These are phyloP conservation scores for Monilinia aucupariae DNA, from an alignment of 2,329 filamentous ascomycete species.

Conservation along the genomic window DNA sequence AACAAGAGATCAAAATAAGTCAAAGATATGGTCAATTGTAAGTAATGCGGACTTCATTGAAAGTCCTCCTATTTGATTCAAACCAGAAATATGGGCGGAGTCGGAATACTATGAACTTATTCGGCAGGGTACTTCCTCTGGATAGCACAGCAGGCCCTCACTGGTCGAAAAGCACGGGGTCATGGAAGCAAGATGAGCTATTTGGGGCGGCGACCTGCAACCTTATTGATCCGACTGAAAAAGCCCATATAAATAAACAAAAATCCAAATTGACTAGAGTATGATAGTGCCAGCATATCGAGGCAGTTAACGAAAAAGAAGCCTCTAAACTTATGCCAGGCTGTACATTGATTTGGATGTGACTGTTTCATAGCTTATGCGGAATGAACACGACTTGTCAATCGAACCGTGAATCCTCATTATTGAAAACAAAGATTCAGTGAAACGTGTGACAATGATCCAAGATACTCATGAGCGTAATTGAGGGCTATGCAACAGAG, in stretches of 20 bases:
- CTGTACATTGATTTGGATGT: background rate
- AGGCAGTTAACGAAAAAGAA: background rate
- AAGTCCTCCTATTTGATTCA: background rate
- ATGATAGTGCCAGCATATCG: background rate
- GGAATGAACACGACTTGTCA: background rate
- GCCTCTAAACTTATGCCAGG: background rate
- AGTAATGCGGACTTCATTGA: background rate
- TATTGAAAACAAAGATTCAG: background rate
- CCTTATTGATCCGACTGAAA: background rate
- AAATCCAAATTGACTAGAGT: background rate
- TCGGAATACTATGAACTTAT: background rate
- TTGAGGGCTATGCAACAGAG: background rate
- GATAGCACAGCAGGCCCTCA: background rate
- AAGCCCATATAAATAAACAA: background rate
- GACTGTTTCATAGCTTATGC: background rate
- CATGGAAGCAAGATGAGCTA: background rate
- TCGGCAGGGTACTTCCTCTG: background rate
- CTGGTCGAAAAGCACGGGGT: background rate
- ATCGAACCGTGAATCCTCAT: constrained; percentile 1
- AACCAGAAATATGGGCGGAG: background rate
- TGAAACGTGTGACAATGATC: background rate
- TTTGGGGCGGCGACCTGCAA: background rate
- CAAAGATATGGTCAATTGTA: background rate
- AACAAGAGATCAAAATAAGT: background rate
- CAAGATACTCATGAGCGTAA: background rate